Evolutionary conservation across 371 early-diverging fungal species (phyloP).

Genomic region (Blastocladiella emersonii): DNA sequence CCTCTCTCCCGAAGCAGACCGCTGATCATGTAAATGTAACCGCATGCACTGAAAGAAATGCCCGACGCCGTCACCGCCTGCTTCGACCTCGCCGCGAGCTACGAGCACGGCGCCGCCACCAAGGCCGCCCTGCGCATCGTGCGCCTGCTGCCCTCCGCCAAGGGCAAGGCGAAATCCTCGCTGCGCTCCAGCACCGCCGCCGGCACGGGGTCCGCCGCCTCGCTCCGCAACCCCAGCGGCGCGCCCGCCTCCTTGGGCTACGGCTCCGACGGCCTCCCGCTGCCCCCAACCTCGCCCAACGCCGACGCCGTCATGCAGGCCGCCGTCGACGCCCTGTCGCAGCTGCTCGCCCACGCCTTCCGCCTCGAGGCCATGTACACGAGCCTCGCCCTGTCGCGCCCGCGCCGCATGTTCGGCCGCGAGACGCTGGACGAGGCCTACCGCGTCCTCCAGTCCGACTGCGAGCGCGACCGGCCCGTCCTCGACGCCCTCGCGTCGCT

Average conservation of each 20-base stretch:
- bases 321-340: background rate
- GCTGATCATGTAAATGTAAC: too few species aligned
- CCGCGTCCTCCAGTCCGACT: background rate
- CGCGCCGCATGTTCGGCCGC: conserved; percentile 1
- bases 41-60: too few species aligned
- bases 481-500: background rate
- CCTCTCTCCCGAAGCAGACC: too few species aligned
- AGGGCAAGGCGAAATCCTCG: background rate
- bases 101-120: background rate
- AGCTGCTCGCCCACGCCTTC: background rate
- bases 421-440: background rate
- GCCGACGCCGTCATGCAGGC: background rate
- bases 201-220: too few species aligned
- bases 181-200: background rate
- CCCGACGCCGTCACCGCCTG: background rate
- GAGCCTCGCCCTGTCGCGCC: background rate
- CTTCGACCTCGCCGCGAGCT: background rate
- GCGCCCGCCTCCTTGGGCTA: too few species aligned
- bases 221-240: too few species aligned
- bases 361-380: background rate
- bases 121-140: background rate
- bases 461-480: background rate
- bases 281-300: background rate
- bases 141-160: background rate
- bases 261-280: too few species aligned